Evolutionary conservation across 257 asterid genomes (phyloP).

Genomic region (Solanum tarijense): DNA sequence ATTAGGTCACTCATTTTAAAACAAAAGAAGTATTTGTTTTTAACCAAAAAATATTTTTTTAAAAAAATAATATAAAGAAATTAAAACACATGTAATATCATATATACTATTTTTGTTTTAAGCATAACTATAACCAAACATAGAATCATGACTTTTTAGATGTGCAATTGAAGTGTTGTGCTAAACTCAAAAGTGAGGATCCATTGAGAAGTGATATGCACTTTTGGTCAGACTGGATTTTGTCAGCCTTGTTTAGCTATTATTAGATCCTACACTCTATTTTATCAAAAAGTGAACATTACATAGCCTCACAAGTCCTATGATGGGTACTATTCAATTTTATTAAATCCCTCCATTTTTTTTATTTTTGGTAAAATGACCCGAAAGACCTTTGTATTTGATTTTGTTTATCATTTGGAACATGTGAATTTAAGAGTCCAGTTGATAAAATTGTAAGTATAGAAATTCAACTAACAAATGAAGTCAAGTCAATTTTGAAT

Average conservation of each 20-base stretch:
- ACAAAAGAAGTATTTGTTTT: no score
- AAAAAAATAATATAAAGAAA: no score
- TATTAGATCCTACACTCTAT: background rate
- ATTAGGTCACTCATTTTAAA: no score
- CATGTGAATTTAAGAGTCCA: no score
- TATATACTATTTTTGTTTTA: no score
- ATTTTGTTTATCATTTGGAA: no score
- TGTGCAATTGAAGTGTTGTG: background rate
- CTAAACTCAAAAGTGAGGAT: background rate
- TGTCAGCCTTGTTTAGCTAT: background rate
- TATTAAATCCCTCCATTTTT: background rate
- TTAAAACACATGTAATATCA: no score
- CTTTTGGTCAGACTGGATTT: background rate
- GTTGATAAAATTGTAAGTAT: no score
- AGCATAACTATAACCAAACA: background rate
- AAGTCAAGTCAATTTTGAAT: no score
- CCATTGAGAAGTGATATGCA: background rate
- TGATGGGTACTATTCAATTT: slow-evolving; percentile 21
- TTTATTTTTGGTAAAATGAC: background rate
- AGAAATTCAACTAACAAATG: no score
- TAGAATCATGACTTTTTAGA: background rate
- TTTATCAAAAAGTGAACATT: background rate
- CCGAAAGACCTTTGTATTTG: no score
- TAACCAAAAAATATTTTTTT: no score
- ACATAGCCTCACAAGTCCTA: slow-evolving; percentile 30